Evolutionary conservation across 345 rosid genomes (phyloP).

Genomic region (Litchi chinensis): DNA sequence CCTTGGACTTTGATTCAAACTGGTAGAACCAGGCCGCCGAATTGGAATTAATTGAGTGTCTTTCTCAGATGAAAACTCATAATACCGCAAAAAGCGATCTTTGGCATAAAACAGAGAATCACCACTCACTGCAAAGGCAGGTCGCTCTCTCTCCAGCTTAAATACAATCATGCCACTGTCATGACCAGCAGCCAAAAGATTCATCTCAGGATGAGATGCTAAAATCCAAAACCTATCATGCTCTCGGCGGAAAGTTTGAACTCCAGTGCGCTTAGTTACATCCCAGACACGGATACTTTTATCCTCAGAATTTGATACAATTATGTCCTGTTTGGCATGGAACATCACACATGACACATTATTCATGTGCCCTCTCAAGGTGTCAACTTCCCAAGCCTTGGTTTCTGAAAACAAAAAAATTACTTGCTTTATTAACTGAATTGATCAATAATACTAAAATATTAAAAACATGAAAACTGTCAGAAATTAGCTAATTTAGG

Average conservation of each 20-base stretch:
- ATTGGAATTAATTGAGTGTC: conserved; percentile 85
- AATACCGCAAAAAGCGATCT: conserved; percentile 81
- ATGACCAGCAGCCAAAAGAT: conserved; percentile 96
- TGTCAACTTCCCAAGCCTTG: conserved; percentile 99
- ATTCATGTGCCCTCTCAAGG: conserved; percentile 94
- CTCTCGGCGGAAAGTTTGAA: conserved; percentile 94
- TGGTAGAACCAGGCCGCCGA: conserved; percentile 74
- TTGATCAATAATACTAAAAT: background rate
- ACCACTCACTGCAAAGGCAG: conserved; percentile 85
- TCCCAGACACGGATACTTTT: conserved; percentile 98
- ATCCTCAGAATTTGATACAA: conserved; percentile 97
- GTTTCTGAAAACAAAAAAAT: conserved; percentile 63
- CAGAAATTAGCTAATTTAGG: background rate
- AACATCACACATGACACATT: conserved; percentile 97
- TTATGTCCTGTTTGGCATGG: conserved; percentile 91
- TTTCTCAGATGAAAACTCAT: conserved; percentile 71
- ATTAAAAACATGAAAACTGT: background rate
- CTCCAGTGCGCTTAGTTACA: conserved; percentile 84
- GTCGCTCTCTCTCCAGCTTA: conserved; percentile 94
- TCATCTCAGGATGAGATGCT: conserved; percentile 92
- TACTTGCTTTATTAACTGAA: background rate
- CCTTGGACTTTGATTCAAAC: conserved; percentile 87
- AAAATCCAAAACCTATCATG: conserved; percentile 97
- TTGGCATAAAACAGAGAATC: conserved; percentile 73
- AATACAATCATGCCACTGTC: conserved; percentile 97